Evolutionary conservation across 139 green algal genomes (phyloP), one percentile per base, ranked within the genome.

Genomic region (Desmodesmus armatus): DNA sequence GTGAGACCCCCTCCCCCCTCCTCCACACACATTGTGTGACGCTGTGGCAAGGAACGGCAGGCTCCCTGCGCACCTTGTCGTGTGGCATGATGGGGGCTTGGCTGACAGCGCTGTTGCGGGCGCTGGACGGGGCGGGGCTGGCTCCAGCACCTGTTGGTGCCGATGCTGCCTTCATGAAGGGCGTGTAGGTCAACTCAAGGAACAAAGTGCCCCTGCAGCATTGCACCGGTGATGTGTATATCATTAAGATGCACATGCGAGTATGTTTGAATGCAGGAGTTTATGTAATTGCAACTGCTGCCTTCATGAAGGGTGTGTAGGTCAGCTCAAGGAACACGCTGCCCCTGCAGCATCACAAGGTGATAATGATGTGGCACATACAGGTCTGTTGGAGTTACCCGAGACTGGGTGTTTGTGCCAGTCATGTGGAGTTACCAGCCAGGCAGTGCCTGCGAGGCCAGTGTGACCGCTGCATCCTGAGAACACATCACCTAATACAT

Each of bases 161-260:
- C 2, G 0, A 35, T 37, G 25, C 17, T n/a, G 75, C 35, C 53
- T 53, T 31, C 35, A 33, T 82, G 75, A 82, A 71, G 0, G 75
- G 76, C 0, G 76, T 73, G 37, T 82, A 82, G 0, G 75, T 82
- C 5, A 82, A 35, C 75, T 82, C 75, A 25, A 82, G 23, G 55
- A 72, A 72, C 3, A 33, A 43, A 9, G 55, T 82, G 37, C 76
- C 55, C 40, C 51, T 49, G 31, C 27, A 51, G n/a, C n/a, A n/a
- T n/a, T n/a, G n/a, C n/a, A n/a, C 9, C 3, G 39, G 71, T 41
- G 41, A n/a, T 79, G 43, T 23, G 47, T 58, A 58, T 13, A 58
- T 13, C 13, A 15, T 13, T 13, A 58, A 23, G 17, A 23, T 13
- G 13, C 17, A 58, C 47, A 58, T 58, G 47, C 47, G 47, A 15